Evolutionary conservation across 1,139 yeast genomes (phyloP).

Genomic region (Suzukiozyma palmioleophila): DNA sequence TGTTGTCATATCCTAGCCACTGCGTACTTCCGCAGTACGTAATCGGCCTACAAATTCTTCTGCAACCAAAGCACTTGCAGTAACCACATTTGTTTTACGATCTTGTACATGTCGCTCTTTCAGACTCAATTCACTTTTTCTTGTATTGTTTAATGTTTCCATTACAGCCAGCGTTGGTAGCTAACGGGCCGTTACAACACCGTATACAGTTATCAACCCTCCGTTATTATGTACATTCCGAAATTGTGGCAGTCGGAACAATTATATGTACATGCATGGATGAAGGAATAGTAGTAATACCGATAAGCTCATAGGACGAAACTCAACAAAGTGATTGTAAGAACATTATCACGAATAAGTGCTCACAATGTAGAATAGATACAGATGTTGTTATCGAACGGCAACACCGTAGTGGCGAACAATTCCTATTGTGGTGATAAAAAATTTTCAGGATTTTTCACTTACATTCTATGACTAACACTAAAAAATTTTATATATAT

Average conservation of each 20-base stretch:
- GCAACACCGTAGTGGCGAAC: too few species aligned
- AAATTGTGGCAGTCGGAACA: not conserved
- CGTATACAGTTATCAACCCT: not conserved
- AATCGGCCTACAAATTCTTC: not conserved
- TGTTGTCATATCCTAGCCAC: too few species aligned
- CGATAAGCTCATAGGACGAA: not conserved
- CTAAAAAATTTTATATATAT: not conserved
- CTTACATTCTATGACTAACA: constrained; percentile 3
- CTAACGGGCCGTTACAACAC: too few species aligned
- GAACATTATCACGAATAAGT: too few species aligned
- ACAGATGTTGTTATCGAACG: too few species aligned
- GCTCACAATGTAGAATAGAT: too few species aligned
- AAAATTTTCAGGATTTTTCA: too few species aligned
- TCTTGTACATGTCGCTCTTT: not conserved
- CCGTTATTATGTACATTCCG: not conserved
- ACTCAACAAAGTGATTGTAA: constrained; percentile 2
- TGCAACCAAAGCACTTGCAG: not conserved
- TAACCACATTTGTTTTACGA: not conserved
- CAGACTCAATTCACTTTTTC: not conserved
- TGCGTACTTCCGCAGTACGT: not conserved
- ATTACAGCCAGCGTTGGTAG: too few species aligned
- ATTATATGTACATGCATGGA: not conserved
- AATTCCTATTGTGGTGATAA: too few species aligned
- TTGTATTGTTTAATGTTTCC: too few species aligned
- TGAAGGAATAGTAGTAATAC: not conserved